phyloP scores from a whole-genome alignment of 78 protist genomes.

The Emiliania huxleyi region DNA sequence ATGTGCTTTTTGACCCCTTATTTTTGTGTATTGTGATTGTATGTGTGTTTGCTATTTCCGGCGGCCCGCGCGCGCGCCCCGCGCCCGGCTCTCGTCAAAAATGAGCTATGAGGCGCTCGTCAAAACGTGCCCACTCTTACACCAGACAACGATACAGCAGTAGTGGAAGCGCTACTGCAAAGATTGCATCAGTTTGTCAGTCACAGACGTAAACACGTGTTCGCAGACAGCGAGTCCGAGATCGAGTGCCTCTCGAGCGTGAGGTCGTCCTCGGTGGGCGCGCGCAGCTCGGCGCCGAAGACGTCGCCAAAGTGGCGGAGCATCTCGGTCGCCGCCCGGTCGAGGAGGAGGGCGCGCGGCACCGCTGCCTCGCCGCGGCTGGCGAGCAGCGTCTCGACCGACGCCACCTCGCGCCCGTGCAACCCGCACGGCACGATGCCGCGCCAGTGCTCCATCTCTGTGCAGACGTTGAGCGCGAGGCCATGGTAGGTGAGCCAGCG shows the following conservation, averaged over 20 bases:
- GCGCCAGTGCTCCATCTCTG: background rate
- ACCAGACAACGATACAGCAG: too few species aligned
- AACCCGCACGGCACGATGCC: slow-evolving; percentile 47
- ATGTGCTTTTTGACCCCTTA: too few species aligned
- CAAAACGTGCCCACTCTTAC: too few species aligned
- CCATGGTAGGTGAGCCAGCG: slow-evolving; percentile 41
- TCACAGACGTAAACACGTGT: too few species aligned
- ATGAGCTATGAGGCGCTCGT: too few species aligned
- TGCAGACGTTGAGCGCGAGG: slow-evolving; percentile 1
- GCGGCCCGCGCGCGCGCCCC: too few species aligned
- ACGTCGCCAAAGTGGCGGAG: background rate
- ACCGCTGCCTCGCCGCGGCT: background rate
- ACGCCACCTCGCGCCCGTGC: background rate
- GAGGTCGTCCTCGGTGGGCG: background rate
- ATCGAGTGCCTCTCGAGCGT: background rate
- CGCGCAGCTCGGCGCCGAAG: background rate
- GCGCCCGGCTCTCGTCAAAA: too few species aligned
- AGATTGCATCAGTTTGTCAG: too few species aligned
- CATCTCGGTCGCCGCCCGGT: background rate
- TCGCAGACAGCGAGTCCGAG: too few species aligned
- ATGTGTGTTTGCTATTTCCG: too few species aligned
- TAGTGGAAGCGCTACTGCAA: too few species aligned
- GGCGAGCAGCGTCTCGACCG: background rate
- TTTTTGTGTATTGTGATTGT: too few species aligned
- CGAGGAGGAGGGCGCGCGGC: background rate